phyloP scores from a whole-genome alignment of 345 rosid genomes.

The Eucalyptus regnans region DNA sequence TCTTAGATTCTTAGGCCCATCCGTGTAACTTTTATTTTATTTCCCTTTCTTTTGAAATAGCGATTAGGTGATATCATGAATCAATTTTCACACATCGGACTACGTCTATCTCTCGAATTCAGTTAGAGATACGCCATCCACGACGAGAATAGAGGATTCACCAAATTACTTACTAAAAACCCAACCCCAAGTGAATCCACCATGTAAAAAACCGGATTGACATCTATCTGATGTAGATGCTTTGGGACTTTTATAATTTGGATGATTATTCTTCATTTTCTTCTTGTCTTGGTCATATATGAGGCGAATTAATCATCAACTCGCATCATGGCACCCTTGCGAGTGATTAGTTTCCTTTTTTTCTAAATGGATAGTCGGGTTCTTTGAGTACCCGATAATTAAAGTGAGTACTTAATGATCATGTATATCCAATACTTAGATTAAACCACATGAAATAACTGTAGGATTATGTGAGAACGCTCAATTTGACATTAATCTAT shows the following conservation, averaged over 20 bases:
- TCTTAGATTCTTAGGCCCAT: too few relatives aligned
- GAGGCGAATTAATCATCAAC: neutral
- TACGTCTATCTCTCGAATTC: neutral
- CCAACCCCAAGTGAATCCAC: neutral
- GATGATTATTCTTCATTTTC: neutral
- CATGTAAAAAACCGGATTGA: neutral
- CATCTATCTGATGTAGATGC: neutral
- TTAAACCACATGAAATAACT: neutral
- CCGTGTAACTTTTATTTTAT: too few relatives aligned
- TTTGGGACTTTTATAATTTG: neutral
- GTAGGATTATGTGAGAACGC: neutral
- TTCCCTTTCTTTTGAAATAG: neutral
- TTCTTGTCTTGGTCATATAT: neutral
- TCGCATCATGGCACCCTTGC: neutral
- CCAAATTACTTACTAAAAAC: neutral
- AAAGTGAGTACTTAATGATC: neutral
- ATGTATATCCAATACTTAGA: too few relatives aligned
- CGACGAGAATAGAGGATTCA: neutral
- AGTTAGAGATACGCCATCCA: neutral
- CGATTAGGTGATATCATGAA: neutral
- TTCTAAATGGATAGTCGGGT: neutral
- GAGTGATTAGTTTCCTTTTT: neutral
- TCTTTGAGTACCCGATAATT: neutral
- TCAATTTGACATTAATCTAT: too few relatives aligned
- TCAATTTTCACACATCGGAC: neutral